These are phyloP conservation scores for Melanogaster broomeanus DNA, from an alignment of 768 basidiomycete genomes.

Conservation along the genomic window DNA sequence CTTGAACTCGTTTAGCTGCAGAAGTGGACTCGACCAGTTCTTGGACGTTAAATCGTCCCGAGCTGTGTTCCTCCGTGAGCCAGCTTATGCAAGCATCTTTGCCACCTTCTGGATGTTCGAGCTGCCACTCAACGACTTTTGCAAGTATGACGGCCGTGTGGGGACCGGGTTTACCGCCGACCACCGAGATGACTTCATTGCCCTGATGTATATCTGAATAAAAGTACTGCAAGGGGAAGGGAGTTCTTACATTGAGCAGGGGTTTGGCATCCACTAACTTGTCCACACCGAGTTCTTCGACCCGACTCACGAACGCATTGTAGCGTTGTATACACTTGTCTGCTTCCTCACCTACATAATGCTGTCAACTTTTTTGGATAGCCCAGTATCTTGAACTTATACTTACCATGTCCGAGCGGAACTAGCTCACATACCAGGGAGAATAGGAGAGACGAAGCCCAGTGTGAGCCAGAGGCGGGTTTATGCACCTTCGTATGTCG, in stretches of 20 bases:
- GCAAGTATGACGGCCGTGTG: constrained; percentile 67
- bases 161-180: constrained; percentile 64
- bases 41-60: constrained; percentile 44
- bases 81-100: constrained; percentile 70
- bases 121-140: constrained; percentile 83
- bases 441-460: constrained; percentile 74
- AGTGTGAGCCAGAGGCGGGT: constrained; percentile 58
- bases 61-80: constrained; percentile 56
- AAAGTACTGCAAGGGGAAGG: not conserved
- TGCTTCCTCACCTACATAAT: constrained; percentile 43
- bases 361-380: not conserved
- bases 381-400: constrained; percentile 30
- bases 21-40: constrained; percentile 20
- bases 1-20: constrained; percentile 28
- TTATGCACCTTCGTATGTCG: constrained; percentile 70
- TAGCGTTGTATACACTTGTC: constrained; percentile 58
- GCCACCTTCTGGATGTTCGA: constrained; percentile 68
- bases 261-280: constrained; percentile 66
- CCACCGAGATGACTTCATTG: constrained; percentile 53
- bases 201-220: constrained; percentile 53
- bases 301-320: constrained; percentile 58
- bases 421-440: constrained; percentile 73
- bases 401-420: constrained; percentile 46
- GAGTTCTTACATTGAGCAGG: constrained; percentile 69
- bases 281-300: constrained; percentile 65